Percentiles rank a stretch among this genome's conserved stretches.
Evolutionary conservation across 495 filamentous ascomycete species (phyloP).

Genomic region (Podospora anserina): DNA sequence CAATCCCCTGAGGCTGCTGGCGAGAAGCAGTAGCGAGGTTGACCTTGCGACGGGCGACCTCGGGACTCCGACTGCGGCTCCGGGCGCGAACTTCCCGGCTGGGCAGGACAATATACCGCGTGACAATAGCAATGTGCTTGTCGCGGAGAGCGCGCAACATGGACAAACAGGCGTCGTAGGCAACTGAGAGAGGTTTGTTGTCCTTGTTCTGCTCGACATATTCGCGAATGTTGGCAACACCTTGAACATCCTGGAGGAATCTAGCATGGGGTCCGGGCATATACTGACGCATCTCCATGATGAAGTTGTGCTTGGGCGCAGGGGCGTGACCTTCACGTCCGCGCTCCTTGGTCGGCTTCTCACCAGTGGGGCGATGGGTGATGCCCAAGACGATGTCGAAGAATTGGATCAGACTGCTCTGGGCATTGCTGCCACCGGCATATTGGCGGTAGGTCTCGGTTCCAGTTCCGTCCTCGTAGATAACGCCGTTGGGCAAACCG

Average conservation of each 20-base stretch:
- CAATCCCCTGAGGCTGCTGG: constrained; percentile 41
- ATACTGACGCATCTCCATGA: constrained; percentile 92
- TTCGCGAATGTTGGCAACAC: constrained; percentile 81
- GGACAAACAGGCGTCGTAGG: constrained; percentile 86
- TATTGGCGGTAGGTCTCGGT: constrained; percentile 75
- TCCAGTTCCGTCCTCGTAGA: constrained; percentile 78
- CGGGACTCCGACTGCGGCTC: constrained; percentile 45
- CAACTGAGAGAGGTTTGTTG: constrained; percentile 65
- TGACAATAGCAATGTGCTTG: constrained; percentile 94
- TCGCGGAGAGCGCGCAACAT: constrained; percentile 89
- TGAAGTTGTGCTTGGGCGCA: constrained; percentile 77
- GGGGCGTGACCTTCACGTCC: constrained; percentile 52
- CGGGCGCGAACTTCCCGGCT: constrained; percentile 48
- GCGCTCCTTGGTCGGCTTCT: constrained; percentile 48
- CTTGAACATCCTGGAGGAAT: constrained; percentile 76
- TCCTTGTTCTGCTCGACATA: constrained; percentile 66
- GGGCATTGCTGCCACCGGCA: constrained; percentile 91
- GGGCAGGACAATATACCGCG: constrained; percentile 87
- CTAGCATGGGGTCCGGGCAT: constrained; percentile 92
- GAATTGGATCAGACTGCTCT: constrained; percentile 95
- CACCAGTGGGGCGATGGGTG: constrained; percentile 89
- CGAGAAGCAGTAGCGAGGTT: constrained; percentile 65
- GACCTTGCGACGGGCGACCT: constrained; percentile 43
- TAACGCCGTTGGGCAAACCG: constrained; percentile 78
- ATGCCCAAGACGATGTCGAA: constrained; percentile 90